These are phyloP conservation scores for Epichloe brachyelytri DNA, from an alignment of 2,329 filamentous ascomycete species.

Conservation along the genomic window DNA sequence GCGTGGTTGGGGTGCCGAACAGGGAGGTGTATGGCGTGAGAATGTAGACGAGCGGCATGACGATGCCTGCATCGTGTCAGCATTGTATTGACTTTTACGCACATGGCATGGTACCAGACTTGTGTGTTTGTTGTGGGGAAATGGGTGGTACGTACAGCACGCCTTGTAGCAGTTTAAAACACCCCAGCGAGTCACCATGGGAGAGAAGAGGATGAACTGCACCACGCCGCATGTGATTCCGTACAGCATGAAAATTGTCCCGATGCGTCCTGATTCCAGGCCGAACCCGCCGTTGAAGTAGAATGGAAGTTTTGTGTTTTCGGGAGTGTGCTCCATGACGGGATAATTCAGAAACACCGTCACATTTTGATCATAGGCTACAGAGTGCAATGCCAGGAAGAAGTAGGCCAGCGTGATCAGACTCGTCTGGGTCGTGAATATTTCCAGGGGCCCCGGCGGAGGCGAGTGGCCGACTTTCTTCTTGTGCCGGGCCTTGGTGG, in stretches of 20 bases:
- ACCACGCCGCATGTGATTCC: constrained; percentile 66
- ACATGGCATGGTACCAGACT: neutral
- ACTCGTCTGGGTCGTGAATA: constrained; percentile 61
- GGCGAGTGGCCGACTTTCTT: constrained; percentile 9
- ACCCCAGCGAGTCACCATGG: constrained; percentile 58
- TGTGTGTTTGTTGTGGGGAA: neutral
- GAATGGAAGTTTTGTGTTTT: constrained; percentile 56
- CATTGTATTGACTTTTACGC: neutral
- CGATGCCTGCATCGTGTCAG: constrained; percentile 29
- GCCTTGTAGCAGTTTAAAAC: constrained; percentile 59
- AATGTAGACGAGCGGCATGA: constrained; percentile 66
- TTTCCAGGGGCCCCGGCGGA: constrained; percentile 39
- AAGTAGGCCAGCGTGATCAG: constrained; percentile 69
- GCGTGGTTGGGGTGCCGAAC: constrained; percentile 30
- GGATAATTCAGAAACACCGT: constrained; percentile 82
- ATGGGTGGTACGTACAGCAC: constrained; percentile 30
- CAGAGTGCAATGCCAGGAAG: constrained; percentile 66
- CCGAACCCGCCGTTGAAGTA: constrained; percentile 78
- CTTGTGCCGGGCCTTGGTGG: constrained; percentile 19
- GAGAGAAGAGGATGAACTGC: constrained; percentile 79
- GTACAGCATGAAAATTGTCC: constrained; percentile 73
- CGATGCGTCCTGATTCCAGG: constrained; percentile 58
- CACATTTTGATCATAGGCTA: constrained; percentile 77
- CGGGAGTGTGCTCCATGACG: constrained; percentile 38
- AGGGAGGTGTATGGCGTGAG: constrained; percentile 72